Percentiles rank a stretch among this genome's conserved stretches.
Evolutionary conservation across 192 early-diverging fungal species (phyloP).

Genomic region (Backusella tarrabulga): DNA sequence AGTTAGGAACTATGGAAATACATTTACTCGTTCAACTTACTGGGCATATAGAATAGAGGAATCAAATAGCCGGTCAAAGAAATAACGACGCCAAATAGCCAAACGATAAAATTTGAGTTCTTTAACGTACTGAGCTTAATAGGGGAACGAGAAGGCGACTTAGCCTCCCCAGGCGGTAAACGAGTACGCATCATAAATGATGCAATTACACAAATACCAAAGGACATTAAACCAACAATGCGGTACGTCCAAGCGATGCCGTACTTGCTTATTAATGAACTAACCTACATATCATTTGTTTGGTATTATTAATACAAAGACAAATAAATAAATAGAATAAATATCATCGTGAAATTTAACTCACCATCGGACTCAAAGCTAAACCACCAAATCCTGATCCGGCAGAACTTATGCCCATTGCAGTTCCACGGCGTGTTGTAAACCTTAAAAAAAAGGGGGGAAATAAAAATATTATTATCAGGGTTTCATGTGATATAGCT

Average conservation of each 20-base stretch:
- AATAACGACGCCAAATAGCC: constrained; percentile 28
- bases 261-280: constrained; percentile 45
- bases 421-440: constrained; percentile 54
- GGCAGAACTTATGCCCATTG: constrained; percentile 53
- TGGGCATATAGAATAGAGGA: constrained; percentile 38
- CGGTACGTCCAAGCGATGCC: constrained; percentile 52
- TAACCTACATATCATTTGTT: not conserved
- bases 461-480: not conserved
- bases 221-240: constrained; percentile 58
- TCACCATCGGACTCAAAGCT: constrained; percentile 23
- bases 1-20: not conserved
- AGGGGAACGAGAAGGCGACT: not conserved
- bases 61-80: constrained; percentile 42
- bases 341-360: not conserved
- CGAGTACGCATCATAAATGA: constrained; percentile 27
- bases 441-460: constrained; percentile 4
- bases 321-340: not conserved
- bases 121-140: constrained; percentile 26
- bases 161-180: not conserved
- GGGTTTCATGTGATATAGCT: not conserved
- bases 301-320: not conserved
- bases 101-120: constrained; percentile 27
- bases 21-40: constrained; percentile 16
- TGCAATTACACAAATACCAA: constrained; percentile 33
- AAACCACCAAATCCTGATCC: constrained; percentile 73